Conservation (phyloP, 441 rosid species). For the Gossypium armourianum region DNA sequence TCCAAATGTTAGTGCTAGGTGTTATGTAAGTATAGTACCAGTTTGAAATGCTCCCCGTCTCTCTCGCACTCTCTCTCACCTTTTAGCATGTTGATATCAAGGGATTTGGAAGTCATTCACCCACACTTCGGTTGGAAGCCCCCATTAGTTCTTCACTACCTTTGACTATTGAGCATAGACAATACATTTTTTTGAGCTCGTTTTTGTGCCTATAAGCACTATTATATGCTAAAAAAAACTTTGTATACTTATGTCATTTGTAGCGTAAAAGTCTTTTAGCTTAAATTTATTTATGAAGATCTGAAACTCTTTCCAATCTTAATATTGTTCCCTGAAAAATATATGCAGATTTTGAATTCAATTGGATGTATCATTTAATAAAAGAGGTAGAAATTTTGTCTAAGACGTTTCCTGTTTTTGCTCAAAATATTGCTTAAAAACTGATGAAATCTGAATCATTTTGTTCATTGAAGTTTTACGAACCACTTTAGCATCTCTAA, state of each 20-base stretch:
- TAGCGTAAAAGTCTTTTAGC: neutral
- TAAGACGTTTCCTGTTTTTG: neutral
- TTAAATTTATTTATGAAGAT: neutral
- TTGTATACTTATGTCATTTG: neutral
- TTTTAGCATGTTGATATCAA: conserved; percentile 2
- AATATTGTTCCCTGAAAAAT: neutral
- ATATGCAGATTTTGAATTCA: neutral
- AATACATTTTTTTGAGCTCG: neutral
- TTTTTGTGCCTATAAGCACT: conserved; percentile 3
- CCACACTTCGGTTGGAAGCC: neutral
- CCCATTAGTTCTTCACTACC: neutral
- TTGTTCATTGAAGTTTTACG: neutral
- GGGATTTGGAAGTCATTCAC: conserved; percentile 1
- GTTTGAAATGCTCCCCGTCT: neutral
- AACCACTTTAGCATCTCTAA: neutral
- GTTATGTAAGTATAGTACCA: neutral
- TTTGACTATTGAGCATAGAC: neutral
- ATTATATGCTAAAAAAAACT: neutral
- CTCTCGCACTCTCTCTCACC: neutral
- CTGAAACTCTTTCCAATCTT: conserved; percentile 5
- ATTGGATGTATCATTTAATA: neutral
- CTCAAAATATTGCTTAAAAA: neutral
- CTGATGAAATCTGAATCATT: neutral
- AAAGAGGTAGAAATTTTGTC: neutral
- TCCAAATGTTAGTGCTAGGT: neutral